Percentiles rank a stretch among this genome's conserved stretches.
Conservation (phyloP, 1,139 yeast genomes). For the Waltiozyma sp. region DNA sequence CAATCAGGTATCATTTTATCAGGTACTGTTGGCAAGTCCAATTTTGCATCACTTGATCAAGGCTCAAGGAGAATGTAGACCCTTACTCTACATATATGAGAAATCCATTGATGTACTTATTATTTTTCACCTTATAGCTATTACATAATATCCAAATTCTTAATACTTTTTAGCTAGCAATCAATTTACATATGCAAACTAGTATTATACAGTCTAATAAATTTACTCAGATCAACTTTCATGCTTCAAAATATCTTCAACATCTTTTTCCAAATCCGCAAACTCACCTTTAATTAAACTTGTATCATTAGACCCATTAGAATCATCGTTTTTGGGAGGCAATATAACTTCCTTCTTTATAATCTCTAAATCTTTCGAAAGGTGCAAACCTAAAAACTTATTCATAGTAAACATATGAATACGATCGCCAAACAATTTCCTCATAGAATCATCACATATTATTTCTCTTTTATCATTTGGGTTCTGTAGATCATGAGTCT, state of each 20-base stretch:
- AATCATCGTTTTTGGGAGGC: not conserved
- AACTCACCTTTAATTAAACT: not conserved
- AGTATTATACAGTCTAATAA: too few species aligned
- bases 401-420: slow-evolving; percentile 63
- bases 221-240: not conserved
- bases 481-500: slow-evolving; percentile 52
- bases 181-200: too few species aligned
- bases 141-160: too few species aligned
- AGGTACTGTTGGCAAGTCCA: not conserved
- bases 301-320: not conserved
- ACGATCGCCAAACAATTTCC: slow-evolving; percentile 45
- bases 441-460: slow-evolving; percentile 54
- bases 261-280: not conserved
- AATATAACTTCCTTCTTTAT: not conserved
- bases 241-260: not conserved
- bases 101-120: too few species aligned
- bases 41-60: not conserved
- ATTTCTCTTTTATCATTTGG: slow-evolving; percentile 60
- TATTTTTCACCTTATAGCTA: too few species aligned
- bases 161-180: too few species aligned
- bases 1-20: not conserved
- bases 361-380: slow-evolving; percentile 34
- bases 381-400: slow-evolving; percentile 44
- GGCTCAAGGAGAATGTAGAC: not conserved
- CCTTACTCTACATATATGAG: too few species aligned